Conservation (phyloP, 2,329 filamentous ascomycete species). For the Aspergillus phoenicis region DNA sequence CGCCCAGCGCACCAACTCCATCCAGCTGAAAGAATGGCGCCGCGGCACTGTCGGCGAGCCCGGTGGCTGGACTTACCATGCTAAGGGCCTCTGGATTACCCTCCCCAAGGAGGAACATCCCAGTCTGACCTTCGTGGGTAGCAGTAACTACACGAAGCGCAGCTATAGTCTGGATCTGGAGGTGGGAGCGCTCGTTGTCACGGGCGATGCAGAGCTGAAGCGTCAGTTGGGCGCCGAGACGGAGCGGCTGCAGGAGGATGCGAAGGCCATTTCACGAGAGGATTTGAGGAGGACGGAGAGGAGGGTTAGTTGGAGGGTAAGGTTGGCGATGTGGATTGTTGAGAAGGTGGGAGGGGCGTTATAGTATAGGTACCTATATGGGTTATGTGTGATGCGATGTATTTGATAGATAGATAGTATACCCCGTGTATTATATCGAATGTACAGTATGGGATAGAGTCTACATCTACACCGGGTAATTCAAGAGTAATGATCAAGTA, state of each 20-base stretch:
- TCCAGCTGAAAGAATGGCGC: conserved; percentile 85
- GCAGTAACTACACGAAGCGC: conserved; percentile 92
- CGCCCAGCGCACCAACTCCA: conserved; percentile 58
- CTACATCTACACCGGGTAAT: neutral
- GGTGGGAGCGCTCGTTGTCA: conserved; percentile 83
- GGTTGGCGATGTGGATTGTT: conserved; percentile 93
- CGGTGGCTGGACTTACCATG: conserved; percentile 95
- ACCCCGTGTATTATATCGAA: conserved; percentile 18
- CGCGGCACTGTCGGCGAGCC: conserved; percentile 77
- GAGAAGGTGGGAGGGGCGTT: conserved; percentile 83
- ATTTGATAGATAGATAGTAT: conserved; percentile 16
- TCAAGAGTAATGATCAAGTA: neutral
- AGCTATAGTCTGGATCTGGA: conserved; percentile 93
- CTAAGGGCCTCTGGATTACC: conserved; percentile 91
- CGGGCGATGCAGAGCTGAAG: conserved; percentile 72
- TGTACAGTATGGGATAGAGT: conserved; percentile 9
- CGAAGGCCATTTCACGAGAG: conserved; percentile 67
- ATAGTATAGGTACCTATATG: conserved; percentile 44
- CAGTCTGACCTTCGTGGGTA: conserved; percentile 81
- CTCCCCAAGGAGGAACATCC: conserved; percentile 62
- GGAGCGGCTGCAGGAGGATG: conserved; percentile 74
- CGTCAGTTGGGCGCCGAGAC: conserved; percentile 76
- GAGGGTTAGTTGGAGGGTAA: conserved; percentile 80
- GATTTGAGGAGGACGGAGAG: conserved; percentile 82
- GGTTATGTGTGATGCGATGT: neutral